phyloP scores from a whole-genome alignment of 2,329 filamentous ascomycete species.

The Metarhizium anisopliae region DNA sequence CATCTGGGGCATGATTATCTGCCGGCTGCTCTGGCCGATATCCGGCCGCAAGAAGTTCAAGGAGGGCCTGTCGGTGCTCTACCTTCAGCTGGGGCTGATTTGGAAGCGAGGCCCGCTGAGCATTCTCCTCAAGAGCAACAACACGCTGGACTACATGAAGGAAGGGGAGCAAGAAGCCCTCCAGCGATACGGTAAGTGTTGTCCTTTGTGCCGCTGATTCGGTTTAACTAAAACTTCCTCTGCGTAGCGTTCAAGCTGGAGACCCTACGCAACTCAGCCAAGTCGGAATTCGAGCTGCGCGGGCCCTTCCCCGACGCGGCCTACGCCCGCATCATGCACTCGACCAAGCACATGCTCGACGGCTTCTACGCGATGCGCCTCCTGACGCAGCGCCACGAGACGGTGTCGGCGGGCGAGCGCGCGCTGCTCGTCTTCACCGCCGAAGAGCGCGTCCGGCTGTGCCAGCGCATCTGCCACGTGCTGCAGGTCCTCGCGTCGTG shows the following conservation, averaged over 20 bases:
- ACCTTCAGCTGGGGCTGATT: conserved; percentile 88
- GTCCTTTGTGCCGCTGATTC: not conserved
- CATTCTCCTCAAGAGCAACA: conserved; percentile 53
- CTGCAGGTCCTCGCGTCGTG: conserved; percentile 80
- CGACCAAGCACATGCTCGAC: conserved; percentile 78
- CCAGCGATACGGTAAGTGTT: conserved; percentile 56
- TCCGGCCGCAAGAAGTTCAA: conserved; percentile 82
- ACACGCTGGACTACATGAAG: conserved; percentile 64
- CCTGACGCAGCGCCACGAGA: conserved; percentile 72
- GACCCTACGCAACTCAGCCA: conserved; percentile 60
- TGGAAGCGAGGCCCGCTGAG: conserved; percentile 91
- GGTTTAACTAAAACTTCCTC: not conserved
- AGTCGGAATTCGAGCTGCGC: conserved; percentile 80
- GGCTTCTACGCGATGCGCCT: conserved; percentile 96
- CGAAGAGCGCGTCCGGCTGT: conserved; percentile 70
- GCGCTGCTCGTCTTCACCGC: conserved; percentile 72
- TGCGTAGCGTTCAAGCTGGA: conserved; percentile 57
- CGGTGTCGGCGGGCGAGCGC: conserved; percentile 70
- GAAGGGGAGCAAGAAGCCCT: conserved; percentile 82
- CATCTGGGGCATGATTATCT: conserved; percentile 86
- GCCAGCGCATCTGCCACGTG: conserved; percentile 84
- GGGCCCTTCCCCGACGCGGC: conserved; percentile 74
- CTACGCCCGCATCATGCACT: conserved; percentile 66
- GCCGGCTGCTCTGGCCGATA: conserved; percentile 86
- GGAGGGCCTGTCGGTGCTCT: conserved; percentile 81